These are phyloP conservation scores for Talaromyces thailandensis DNA, from an alignment of 495 filamentous ascomycete species.

Conservation along the genomic window DNA sequence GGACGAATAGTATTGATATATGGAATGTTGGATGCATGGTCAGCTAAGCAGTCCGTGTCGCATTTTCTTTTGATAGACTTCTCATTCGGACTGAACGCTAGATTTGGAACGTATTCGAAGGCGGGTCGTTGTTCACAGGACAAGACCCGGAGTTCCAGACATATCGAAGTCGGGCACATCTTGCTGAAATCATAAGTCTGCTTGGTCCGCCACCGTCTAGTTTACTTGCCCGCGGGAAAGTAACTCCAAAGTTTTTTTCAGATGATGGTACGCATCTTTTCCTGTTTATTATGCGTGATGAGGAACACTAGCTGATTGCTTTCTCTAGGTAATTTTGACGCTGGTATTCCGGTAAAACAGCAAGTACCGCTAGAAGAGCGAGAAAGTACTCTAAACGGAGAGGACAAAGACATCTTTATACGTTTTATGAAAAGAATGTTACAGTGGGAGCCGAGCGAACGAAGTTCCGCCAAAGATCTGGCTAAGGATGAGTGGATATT, in stretches of 20 bases:
- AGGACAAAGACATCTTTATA: conserved; percentile 25
- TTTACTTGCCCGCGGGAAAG: conserved; percentile 14
- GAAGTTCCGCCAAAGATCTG: conserved; percentile 35
- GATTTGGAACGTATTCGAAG: conserved; percentile 23
- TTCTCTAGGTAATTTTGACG: background rate
- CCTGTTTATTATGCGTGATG: background rate
- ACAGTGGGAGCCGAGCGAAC: conserved; percentile 37
- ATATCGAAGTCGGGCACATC: conserved; percentile 16
- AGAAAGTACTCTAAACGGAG: conserved; percentile 16
- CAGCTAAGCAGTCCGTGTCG: background rate
- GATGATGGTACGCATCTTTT: conserved; percentile 7
- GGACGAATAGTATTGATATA: conserved; percentile 32
- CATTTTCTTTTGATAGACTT: background rate
- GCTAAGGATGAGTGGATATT: conserved; percentile 29
- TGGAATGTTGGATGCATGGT: conserved; percentile 30
- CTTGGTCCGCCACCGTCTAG: conserved; percentile 19
- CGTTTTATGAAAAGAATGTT: conserved; percentile 36
- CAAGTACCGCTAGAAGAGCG: conserved; percentile 13
- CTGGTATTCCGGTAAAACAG: background rate
- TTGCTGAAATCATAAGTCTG: conserved; percentile 18
- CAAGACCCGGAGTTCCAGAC: conserved; percentile 11
- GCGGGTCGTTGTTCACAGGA: conserved; percentile 15
- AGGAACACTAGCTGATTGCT: background rate
- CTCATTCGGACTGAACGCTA: background rate
- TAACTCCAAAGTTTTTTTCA: conserved; percentile 16